Evolutionary conservation across 108 stramenopile species (phyloP).

Genomic region (Skeletonema grethae): DNA sequence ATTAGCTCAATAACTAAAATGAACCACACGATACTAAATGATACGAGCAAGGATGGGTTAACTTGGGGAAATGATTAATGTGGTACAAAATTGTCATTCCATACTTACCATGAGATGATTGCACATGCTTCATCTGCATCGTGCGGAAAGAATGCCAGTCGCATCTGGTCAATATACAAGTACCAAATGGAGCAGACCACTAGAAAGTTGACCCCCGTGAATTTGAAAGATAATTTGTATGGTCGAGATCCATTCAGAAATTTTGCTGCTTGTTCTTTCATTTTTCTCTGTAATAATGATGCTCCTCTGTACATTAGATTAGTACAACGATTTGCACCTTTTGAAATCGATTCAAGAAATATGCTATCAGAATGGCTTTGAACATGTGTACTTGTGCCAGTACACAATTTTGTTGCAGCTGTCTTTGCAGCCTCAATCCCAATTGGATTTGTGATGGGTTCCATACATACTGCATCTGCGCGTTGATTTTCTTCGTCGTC

Average conservation of each 20-base stretch:
- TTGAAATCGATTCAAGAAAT: neutral
- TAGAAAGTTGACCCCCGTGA: conserved; percentile 79
- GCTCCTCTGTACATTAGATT: neutral
- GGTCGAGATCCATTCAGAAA: conserved; percentile 45
- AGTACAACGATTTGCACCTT: neutral
- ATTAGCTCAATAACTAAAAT: conserved; percentile 74
- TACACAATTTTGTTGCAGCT: conserved; percentile 14
- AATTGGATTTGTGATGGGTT: conserved; percentile 34
- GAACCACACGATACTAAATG: conserved; percentile 62
- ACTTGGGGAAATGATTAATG: neutral
- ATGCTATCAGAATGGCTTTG: neutral
- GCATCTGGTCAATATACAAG: conserved; percentile 67
- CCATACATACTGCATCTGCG: conserved; percentile 60
- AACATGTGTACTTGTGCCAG: neutral
- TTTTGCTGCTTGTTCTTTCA: conserved; percentile 18
- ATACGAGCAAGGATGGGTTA: neutral
- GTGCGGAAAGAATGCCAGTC: conserved; percentile 64
- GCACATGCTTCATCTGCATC: conserved; percentile 56
- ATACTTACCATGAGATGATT: conserved; percentile 61
- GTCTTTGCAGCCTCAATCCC: conserved; percentile 30
- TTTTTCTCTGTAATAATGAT: conserved; percentile 1
- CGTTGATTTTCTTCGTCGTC: conserved; percentile 66
- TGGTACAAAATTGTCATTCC: neutral
- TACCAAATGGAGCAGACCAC: conserved; percentile 77
- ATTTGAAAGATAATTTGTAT: conserved; percentile 55